Base-by-base conservation (phyloP, 2,329 filamentous ascomycete genomes). In the Pyrenophora tritici-repentis region DNA sequence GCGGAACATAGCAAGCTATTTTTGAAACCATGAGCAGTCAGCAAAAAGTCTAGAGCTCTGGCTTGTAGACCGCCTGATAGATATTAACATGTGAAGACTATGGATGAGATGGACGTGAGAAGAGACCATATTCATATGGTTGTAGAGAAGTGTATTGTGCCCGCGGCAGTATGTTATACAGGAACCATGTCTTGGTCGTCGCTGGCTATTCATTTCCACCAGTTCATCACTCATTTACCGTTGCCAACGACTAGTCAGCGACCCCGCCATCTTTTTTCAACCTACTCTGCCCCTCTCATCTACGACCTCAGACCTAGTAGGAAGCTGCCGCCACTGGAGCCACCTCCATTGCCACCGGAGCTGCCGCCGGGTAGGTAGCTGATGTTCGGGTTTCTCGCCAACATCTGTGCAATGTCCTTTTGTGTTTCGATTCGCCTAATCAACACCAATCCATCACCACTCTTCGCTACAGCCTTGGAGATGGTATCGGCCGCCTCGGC, bases 371-470 rank as follows among this genome's bases (percentile, higher is more conserved):
- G 94, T 58, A 99, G 78, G 76, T 99, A 99, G 40, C 91, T 92
- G 46, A 99, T 92, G 67, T 99, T 97, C 54, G 94, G 92, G 78
- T 99, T 99, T 53, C 80, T 79, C 16, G 93, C 86, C 70, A 99
- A 78, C 62, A 92, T 93, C 77, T 91, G 85, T 8, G 94, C 94
- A 76, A 99, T 97, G 68, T 99, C 95, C 75, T 88, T 90, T 73
- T 90, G 92, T 12, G 94, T 95, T 81, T 99, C 94, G 70, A 99
- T 97, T 81, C 93, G 88, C 81, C 94, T 83, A 76, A 99, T 97
- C 84, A 94, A 86, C 62, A 99, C 89, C 67, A 99, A 81, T 36
- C 94, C 94, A 75, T 96, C 93, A 62, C 94, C 94, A 51, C 86
- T 84, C 86, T 95, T 97, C 63, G 90, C 87, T 64, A 99, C 92